Evolutionary conservation across 1,284 basidiomycete species (phyloP), one percentile per base, ranked within the genome.

Genomic region (Apiotrichum brassicae): DNA sequence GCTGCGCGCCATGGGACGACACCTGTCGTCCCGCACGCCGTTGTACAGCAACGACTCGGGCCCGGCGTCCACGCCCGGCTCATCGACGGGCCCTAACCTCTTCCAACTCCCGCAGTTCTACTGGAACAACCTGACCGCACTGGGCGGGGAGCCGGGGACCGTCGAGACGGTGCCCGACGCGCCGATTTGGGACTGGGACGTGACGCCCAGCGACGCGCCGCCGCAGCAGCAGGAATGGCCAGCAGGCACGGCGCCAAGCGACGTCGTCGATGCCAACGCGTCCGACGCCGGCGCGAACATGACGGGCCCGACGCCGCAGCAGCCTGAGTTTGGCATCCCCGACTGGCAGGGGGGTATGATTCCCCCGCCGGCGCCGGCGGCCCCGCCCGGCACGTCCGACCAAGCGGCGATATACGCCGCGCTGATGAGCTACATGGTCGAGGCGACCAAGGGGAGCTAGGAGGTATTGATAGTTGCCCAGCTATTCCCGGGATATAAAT

Each of bases 21-120:
- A 56, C 39, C 53, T 54, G 1, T 41, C 52, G 12, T 40, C 44
- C 4, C 24, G 24, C 18, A 26, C 26, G 25, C 41, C 30, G 16
- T 35, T 30, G 28, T n/a, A n/a, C n/a, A n/a, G 20, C 38, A 43
- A 34, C 16, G 42, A 33, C 3, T n/a, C n/a, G n/a, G 41, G 23
- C 14, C 22, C 19, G 8, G 36, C 18, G 24, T 18, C 20, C 13
- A 35, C 44, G 24, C 33, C 44, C 13, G 45, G 34, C 4, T 24
- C 35, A 12, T 12, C 19, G 16, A 24, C 28, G 14, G 41, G 16
- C 26, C 47, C 47, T 12, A 43, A 42, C 24, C 54, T 68, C 26
- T 60, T 68, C 51, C 62, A 66, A 49, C 53, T 68, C 3, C 63
- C 63, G 4, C 64, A 66, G 46, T 58, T 61, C 40, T 68, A 61